phyloP scores from a whole-genome alignment of 306 rosid species.

The Prunus padus region DNA sequence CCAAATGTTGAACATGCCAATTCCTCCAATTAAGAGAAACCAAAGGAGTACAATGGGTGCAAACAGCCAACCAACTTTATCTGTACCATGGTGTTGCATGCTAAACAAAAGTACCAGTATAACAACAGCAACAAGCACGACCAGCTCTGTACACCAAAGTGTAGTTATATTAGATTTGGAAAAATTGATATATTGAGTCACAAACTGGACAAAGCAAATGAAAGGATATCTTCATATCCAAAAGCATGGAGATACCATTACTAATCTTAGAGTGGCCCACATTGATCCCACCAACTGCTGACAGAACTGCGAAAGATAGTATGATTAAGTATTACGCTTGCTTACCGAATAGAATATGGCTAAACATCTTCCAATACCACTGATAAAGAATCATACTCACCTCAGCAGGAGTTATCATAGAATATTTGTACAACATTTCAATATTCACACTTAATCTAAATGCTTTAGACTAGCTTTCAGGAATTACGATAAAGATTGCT shows the following conservation, averaged over 20 bases:
- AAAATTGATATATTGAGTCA: neutral
- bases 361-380: constrained; percentile 10
- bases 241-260: constrained; percentile 50
- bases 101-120: constrained; percentile 78
- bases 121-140: constrained; percentile 78
- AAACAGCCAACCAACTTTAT: constrained; percentile 95
- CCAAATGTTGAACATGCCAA: constrained; percentile 81
- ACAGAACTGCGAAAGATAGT: constrained; percentile 56
- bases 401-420: neutral
- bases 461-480: too few relatives aligned
- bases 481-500: neutral
- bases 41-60: constrained; percentile 92
- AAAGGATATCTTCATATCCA: constrained; percentile 9
- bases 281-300: constrained; percentile 98
- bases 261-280: constrained; percentile 58
- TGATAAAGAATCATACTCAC: too few relatives aligned
- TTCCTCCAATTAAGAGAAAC: constrained; percentile 90
- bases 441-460: neutral
- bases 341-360: neutral
- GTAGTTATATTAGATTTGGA: neutral
- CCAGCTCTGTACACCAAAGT: constrained; percentile 55
- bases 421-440: neutral
- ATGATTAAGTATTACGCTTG: constrained; percentile 5
- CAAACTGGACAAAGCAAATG: constrained; percentile 6
- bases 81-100: constrained; percentile 91